phyloP scores from a whole-genome alignment of 2,329 filamentous ascomycete species.

The Cladosporium austrohemisphaericum region DNA sequence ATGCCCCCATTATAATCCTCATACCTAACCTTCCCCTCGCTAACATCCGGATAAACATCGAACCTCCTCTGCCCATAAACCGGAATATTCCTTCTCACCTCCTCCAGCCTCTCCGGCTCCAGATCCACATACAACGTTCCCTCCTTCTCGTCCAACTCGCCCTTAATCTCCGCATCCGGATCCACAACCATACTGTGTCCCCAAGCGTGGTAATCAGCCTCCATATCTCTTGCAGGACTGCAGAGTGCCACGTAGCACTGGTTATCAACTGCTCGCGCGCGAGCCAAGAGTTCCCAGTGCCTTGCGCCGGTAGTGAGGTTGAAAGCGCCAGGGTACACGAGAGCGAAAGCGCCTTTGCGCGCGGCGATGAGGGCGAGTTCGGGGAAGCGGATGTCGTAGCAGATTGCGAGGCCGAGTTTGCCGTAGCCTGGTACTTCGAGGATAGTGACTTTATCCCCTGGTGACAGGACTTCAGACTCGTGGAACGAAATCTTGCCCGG shows the following conservation, averaged over 20 bases:
- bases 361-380: constrained; percentile 88
- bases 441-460: constrained; percentile 80
- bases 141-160: constrained; percentile 74
- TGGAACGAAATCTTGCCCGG: constrained; percentile 89
- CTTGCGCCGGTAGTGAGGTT: constrained; percentile 88
- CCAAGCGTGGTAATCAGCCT: constrained; percentile 79
- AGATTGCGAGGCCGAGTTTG: constrained; percentile 82
- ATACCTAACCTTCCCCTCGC: constrained; percentile 46
- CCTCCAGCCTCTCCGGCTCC: constrained; percentile 63
- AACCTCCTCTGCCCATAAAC: constrained; percentile 81
- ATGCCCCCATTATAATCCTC: constrained; percentile 30
- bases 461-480: constrained; percentile 82
- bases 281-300: constrained; percentile 83
- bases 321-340: constrained; percentile 95
- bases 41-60: constrained; percentile 93
- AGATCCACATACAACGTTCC: constrained; percentile 71
- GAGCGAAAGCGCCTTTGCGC: constrained; percentile 76
- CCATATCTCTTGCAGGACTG: constrained; percentile 78
- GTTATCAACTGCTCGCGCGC: constrained; percentile 85
- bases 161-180: constrained; percentile 78
- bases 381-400: constrained; percentile 96
- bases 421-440: constrained; percentile 87
- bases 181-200: constrained; percentile 87
- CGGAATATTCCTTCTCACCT: constrained; percentile 78
- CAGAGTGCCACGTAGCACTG: constrained; percentile 92